Percentiles rank a stretch among this genome's conserved stretches.
Evolutionary conservation across 495 filamentous ascomycete genomes (phyloP).

Genomic region (Aspergillus campestris): DNA sequence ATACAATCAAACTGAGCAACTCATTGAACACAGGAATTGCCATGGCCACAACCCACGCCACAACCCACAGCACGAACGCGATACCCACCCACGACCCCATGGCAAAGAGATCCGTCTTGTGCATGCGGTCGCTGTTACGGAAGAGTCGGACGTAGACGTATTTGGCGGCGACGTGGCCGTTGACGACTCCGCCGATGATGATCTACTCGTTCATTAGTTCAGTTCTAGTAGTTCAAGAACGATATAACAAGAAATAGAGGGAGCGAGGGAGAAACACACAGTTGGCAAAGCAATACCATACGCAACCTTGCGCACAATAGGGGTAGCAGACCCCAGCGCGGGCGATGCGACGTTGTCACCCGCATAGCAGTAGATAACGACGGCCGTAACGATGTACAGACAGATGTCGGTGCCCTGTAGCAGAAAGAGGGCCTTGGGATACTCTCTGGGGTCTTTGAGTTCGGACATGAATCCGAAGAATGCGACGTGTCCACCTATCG

Average conservation of each 20-base stretch:
- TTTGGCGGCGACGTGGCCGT: constrained; percentile 49
- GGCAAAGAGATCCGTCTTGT: constrained; percentile 40
- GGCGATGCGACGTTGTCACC: constrained; percentile 59
- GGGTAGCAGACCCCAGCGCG: constrained; percentile 56
- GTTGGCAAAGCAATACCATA: constrained; percentile 71
- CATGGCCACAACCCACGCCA: constrained; percentile 62
- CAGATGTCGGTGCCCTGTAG: constrained; percentile 53
- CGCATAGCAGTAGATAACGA: constrained; percentile 62
- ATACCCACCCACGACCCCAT: constrained; percentile 48
- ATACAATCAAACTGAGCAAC: constrained; percentile 35
- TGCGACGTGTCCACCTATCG: constrained; percentile 50
- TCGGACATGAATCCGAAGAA: constrained; percentile 72
- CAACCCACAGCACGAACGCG: constrained; percentile 45
- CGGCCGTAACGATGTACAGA: constrained; percentile 58
- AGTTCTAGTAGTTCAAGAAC: too few species aligned
- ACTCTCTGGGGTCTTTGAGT: constrained; percentile 57
- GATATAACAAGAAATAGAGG: background rate
- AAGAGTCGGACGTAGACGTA: constrained; percentile 58
- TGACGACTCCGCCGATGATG: constrained; percentile 59
- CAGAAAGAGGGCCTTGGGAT: constrained; percentile 51
- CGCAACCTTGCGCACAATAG: constrained; percentile 56
- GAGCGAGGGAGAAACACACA: constrained; percentile 17
- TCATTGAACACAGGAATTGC: constrained; percentile 64
- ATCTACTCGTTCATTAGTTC: constrained; percentile 18
- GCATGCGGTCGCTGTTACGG: constrained; percentile 47